Evolutionary conservation across 805 yeast genomes (phyloP), one percentile per base, ranked within the genome.

Genomic region (Blastobotrys chiropterorum): DNA sequence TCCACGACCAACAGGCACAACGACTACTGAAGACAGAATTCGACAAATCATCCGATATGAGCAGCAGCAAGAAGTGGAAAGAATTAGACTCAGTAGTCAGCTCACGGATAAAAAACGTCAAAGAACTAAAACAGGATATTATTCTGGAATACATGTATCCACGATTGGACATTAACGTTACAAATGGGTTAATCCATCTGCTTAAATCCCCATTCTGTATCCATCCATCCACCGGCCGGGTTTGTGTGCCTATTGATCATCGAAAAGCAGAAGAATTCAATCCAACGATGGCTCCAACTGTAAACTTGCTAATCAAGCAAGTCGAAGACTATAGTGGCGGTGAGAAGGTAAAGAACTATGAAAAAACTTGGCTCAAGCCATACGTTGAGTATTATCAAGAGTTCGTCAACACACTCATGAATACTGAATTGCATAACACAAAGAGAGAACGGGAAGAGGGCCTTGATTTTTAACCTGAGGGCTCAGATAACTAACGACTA

Each of bases 181-280:
- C 98, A 5, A 79, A 84, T 59, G 94, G 86, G 66, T 75, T 90
- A 62, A 88, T 83, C 70, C 99, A 94, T 73, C 82, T 94, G 69
- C 77, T 94, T 61, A 94, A 94, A 66, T 86, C 97, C 1, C 99
- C 99, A 15, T 94, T 94, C 67, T 92, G 98, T 72, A 83, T 94
- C 43, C 99, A 94, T 67, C 99, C 99, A 1, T 83, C 89, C 1
- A 94, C 99, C 0, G 97, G 97, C 5, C 85, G 87, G 61, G 86
- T 94, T 2, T 94, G 98, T 79, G 96, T 94, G 5, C 97, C 98
- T 0, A 65, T 77, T 45, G 71, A 67, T 49, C 55, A 68, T 0
- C 63, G 56, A 2, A 63, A 70, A 40, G 53, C 59, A 17, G 62
- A 60, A 15, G 81, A 81, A 2, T 94, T 92, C 63, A 81, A 85